Evolutionary conservation across 371 early-diverging fungal genomes (phyloP).

Genomic region (Sporodiniella umbellata): DNA sequence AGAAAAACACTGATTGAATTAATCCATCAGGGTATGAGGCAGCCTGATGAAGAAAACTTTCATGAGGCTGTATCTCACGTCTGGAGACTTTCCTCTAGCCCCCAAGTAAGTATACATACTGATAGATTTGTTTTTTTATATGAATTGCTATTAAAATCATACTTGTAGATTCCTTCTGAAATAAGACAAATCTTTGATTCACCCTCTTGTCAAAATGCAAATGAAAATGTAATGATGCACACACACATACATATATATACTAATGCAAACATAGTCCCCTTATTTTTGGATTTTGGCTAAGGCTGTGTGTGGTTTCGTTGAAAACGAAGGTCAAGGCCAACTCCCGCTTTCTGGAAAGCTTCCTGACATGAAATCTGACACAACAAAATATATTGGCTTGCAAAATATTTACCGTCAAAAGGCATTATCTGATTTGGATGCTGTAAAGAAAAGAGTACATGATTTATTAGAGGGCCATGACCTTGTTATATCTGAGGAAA

Average conservation of each 20-base stretch:
- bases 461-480: constrained; percentile 47
- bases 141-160: neutral
- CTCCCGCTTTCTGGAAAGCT: constrained; percentile 86
- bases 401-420: constrained; percentile 87
- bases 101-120: constrained; percentile 21
- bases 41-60: constrained; percentile 82
- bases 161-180: constrained; percentile 49
- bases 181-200: constrained; percentile 54
- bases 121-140: neutral
- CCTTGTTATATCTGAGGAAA: constrained; percentile 57
- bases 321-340: constrained; percentile 65
- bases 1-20: constrained; percentile 64
- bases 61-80: constrained; percentile 75
- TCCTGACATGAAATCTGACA: constrained; percentile 97
- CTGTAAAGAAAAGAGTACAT: constrained; percentile 53
- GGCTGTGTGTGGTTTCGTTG: constrained; percentile 78
- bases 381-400: constrained; percentile 75
- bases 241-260: too few species aligned
- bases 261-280: constrained; percentile 48
- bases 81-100: constrained; percentile 43
- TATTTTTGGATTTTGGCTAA: constrained; percentile 85
- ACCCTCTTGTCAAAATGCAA: constrained; percentile 45
- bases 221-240: constrained; percentile 7
- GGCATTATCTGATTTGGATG: constrained; percentile 67
- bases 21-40: constrained; percentile 54